Conservation (phyloP, 108 stramenopile species). For the Bacterosira constricta region DNA sequence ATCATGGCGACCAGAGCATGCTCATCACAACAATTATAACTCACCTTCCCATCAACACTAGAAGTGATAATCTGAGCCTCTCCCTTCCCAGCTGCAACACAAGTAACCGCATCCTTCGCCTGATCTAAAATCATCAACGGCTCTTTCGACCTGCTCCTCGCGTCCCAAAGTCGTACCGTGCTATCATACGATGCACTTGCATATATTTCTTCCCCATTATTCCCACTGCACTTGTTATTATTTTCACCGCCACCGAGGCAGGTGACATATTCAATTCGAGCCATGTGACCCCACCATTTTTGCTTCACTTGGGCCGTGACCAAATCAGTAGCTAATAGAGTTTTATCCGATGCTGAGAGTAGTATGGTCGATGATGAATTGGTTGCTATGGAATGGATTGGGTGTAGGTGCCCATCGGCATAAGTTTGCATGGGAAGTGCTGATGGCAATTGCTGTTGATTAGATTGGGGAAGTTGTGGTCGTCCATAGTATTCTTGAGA, state of each 20-base stretch:
- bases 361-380: constrained; percentile 50
- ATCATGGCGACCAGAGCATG: too few species aligned
- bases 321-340: constrained; percentile 72
- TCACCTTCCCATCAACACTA: constrained; percentile 75
- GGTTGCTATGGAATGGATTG: constrained; percentile 56
- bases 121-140: constrained; percentile 77
- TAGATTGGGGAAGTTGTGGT: neutral
- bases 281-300: constrained; percentile 67
- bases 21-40: neutral
- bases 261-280: constrained; percentile 74
- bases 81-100: constrained; percentile 35
- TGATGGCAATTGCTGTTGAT: constrained; percentile 44
- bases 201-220: constrained; percentile 52
- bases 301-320: constrained; percentile 64
- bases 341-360: constrained; percentile 69
- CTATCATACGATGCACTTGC: constrained; percentile 78
- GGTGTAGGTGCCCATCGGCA: constrained; percentile 69
- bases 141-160: constrained; percentile 48
- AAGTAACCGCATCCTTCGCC: constrained; percentile 82
- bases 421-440: constrained; percentile 83
- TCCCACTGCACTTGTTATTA: neutral
- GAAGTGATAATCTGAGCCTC: constrained; percentile 55
- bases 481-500: constrained; percentile 26
- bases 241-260: constrained; percentile 25
- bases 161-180: constrained; percentile 83